Evolutionary conservation across 345 rosid genomes (phyloP).

Genomic region (Linum trigynum): DNA sequence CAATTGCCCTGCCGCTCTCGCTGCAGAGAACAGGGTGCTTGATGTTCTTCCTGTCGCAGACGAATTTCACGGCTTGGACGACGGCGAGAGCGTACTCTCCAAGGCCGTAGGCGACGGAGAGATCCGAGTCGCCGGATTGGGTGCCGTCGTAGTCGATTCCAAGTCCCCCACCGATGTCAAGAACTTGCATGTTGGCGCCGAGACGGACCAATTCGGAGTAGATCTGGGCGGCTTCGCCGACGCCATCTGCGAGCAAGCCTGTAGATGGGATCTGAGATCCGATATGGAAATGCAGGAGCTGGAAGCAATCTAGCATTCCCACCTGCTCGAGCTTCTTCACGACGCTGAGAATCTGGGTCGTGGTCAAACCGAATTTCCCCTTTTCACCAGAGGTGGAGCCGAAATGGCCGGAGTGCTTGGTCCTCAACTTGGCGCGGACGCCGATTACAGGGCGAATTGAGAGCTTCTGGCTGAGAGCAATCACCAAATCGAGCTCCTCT

Average conservation of each 20-base stretch:
- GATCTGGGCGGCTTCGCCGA: slow-evolving; percentile 76
- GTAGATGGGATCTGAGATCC: slow-evolving; percentile 93
- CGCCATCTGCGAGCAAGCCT: slow-evolving; percentile 56
- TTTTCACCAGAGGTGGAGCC: slow-evolving; percentile 94
- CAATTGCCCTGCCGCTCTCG: slow-evolving; percentile 88
- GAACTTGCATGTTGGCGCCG: slow-evolving; percentile 69
- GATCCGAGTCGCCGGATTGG: slow-evolving; percentile 67
- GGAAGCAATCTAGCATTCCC: slow-evolving; percentile 79
- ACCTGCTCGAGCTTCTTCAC: slow-evolving; percentile 45
- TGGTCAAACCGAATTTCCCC: slow-evolving; percentile 83
- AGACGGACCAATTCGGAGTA: slow-evolving; percentile 81
- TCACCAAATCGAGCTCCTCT: slow-evolving; percentile 77
- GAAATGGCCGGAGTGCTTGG: slow-evolving; percentile 86
- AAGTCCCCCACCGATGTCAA: slow-evolving; percentile 83
- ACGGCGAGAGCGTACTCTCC: slow-evolving; percentile 82
- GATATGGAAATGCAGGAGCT: slow-evolving; percentile 80
- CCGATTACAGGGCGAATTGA: slow-evolving; percentile 62
- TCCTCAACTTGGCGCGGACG: slow-evolving; percentile 72
- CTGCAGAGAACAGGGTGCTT: slow-evolving; percentile 79
- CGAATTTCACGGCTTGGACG: slow-evolving; percentile 47
- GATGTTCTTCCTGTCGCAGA: slow-evolving; percentile 59
- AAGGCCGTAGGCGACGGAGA: slow-evolving; percentile 71
- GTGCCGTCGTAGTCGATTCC: slow-evolving; percentile 96
- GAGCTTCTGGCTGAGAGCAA: slow-evolving; percentile 54
- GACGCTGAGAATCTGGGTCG: slow-evolving; percentile 68